Percentiles rank a stretch among this genome's conserved stretches.
These are phyloP conservation scores for Lactarius evosmus DNA, from an alignment of 768 basidiomycete genomes.

Conservation along the genomic window DNA sequence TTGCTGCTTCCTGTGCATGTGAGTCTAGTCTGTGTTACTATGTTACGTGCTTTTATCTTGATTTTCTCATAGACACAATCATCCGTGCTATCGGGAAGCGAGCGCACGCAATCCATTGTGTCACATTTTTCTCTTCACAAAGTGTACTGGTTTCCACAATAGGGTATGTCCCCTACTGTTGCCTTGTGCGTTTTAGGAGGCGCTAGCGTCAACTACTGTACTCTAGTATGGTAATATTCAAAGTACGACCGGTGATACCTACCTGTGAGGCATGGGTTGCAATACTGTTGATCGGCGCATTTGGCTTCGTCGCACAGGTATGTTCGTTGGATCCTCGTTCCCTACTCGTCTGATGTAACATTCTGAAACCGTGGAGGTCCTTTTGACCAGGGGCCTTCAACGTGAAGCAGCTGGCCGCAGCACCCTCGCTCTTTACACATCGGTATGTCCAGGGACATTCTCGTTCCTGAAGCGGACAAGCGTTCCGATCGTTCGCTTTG, in stretches of 20 bases:
- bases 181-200: neutral
- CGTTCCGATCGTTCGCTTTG: neutral
- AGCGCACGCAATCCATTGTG: slow-evolving; percentile 70
- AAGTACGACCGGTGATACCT: slow-evolving; percentile 46
- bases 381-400: slow-evolving; percentile 61
- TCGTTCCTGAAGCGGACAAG: neutral
- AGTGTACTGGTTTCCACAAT: slow-evolving; percentile 45
- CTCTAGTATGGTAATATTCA: slow-evolving; percentile 43
- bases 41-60: neutral
- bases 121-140: slow-evolving; percentile 61
- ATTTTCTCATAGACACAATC: slow-evolving; percentile 39
- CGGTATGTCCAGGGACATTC: slow-evolving; percentile 35
- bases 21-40: slow-evolving; percentile 31
- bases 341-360: neutral
- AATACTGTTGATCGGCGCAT: slow-evolving; percentile 49
- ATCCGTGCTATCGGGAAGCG: slow-evolving; percentile 71
- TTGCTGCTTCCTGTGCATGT: slow-evolving; percentile 69
- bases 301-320: slow-evolving; percentile 49
- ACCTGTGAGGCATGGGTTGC: slow-evolving; percentile 43
- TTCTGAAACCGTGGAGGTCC: slow-evolving; percentile 36
- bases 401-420: slow-evolving; percentile 64
- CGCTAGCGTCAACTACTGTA: neutral
- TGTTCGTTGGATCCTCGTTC: neutral
- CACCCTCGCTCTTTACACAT: slow-evolving; percentile 57
- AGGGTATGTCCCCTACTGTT: slow-evolving; percentile 28